Evolutionary conservation across 148 eudicot genomes (phyloP).

Genomic region (Simmondsia chinensis): DNA sequence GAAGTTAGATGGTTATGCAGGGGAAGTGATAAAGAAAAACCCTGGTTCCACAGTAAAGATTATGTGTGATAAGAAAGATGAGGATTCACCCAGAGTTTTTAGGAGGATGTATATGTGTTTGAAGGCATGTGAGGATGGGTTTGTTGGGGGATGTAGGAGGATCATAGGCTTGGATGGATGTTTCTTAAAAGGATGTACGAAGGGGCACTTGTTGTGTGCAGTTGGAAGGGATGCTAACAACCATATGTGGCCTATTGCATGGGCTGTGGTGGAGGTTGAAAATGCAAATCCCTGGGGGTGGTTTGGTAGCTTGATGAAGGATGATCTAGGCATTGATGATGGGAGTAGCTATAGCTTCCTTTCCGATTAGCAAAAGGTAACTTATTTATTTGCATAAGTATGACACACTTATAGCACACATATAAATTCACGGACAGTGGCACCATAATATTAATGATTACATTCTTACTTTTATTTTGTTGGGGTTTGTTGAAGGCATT

Average conservation of each 20-base stretch:
- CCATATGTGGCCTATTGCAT: background rate
- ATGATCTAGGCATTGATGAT: background rate
- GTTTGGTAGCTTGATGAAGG: background rate
- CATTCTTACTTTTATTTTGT: no score
- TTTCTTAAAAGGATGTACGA: background rate
- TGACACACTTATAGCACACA: no score
- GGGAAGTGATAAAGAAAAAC: no score
- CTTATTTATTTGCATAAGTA: no score
- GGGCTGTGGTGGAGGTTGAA: background rate
- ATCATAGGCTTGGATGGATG: background rate
- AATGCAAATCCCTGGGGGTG: background rate
- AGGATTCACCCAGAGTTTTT: no score
- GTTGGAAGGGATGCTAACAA: background rate
- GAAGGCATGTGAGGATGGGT: background rate
- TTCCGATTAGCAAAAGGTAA: background rate
- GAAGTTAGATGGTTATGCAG: no score
- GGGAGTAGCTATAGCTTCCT: background rate
- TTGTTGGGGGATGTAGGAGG: background rate
- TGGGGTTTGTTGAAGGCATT: background rate
- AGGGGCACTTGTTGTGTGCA: background rate
- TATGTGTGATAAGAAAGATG: no score
- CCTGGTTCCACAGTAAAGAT: no score
- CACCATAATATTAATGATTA: no score
- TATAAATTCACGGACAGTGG: no score
- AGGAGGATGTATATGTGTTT: background rate